Percentiles rank a stretch among this genome's conserved stretches.
phyloP scores from a whole-genome alignment of 2,329 filamentous ascomycete species.

The Aspergillus amoenus region DNA sequence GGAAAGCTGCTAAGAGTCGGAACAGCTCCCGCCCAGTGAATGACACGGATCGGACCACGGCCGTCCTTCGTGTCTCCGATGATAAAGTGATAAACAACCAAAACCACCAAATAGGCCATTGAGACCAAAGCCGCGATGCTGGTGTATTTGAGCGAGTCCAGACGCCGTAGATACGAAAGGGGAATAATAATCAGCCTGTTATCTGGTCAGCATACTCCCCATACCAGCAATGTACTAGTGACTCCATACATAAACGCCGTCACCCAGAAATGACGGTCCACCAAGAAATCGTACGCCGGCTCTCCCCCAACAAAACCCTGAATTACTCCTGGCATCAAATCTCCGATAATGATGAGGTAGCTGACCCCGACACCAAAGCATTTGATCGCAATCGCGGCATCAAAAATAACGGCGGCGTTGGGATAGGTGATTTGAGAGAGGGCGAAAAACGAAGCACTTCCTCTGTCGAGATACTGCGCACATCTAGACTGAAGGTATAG shows the following conservation, averaged over 20 bases:
- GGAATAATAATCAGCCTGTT: slow-evolving; percentile 84
- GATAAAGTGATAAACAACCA: slow-evolving; percentile 90
- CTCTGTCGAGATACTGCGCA: slow-evolving; percentile 87
- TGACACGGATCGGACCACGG: slow-evolving; percentile 70
- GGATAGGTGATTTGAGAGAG: slow-evolving; percentile 95
- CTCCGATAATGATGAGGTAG: slow-evolving; percentile 97
- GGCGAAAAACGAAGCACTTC: slow-evolving; percentile 90
- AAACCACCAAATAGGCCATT: slow-evolving; percentile 88
- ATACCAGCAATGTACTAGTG: background rate
- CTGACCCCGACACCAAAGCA: slow-evolving; percentile 97
- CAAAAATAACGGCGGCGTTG: slow-evolving; percentile 91
- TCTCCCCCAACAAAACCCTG: slow-evolving; percentile 70
- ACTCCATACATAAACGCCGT: slow-evolving; percentile 79
- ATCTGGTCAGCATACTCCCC: slow-evolving; percentile 15
- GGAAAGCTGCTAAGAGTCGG: slow-evolving; percentile 82
- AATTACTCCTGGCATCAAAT: slow-evolving; percentile 94
- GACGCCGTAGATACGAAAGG: slow-evolving; percentile 81
- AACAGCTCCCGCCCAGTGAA: slow-evolving; percentile 77
- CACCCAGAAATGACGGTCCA: slow-evolving; percentile 95
- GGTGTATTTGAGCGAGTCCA: slow-evolving; percentile 97
- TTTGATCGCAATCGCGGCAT: slow-evolving; percentile 93
- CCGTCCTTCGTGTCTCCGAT: slow-evolving; percentile 72
- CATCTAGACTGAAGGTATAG: slow-evolving; percentile 93
- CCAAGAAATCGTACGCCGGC: slow-evolving; percentile 68
- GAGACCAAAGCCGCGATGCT: slow-evolving; percentile 87